Base-by-base conservation (phyloP, 305 asterid species). In the Rubia peregrina region DNA sequence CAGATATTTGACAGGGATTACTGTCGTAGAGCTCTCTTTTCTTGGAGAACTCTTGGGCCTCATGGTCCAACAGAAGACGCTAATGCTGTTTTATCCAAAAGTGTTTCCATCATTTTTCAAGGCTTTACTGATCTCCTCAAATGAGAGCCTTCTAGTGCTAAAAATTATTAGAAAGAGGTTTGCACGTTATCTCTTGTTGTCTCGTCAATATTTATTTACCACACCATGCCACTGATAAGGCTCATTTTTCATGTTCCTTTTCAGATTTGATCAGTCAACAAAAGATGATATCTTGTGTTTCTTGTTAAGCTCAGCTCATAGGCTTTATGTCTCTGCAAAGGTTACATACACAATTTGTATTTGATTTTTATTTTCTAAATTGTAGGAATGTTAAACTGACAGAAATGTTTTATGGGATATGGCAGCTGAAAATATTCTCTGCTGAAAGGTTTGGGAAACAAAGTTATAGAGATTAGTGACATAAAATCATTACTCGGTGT, bases 371-470 rank as follows among this genome's bases (percentile, higher is more conserved):
- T 57, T 11, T 46, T 5, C 44, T 40, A 8, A 2, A 40, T 1
- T 36, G 26, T 36, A 7, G n/a, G 19, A 24, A 59, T 4, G 53
- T 26, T 48, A 56, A 40, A 30, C 73, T 26, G 49, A 48, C 24
- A 43, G 19, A 42, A 65, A 67, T 14, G 57, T 67, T 74, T n/a
- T 74, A 24, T 73, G 9, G 36, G 36, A 51, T 73, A 40, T 85
- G 80, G 80, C 99, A 91, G 99, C 81, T 89, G 76, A 87, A 75
- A 80, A 79, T 89, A 71, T 72, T 85, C 86, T 61, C 68, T 89
- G 82, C 83, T 94, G 73, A 85, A 81, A 78, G 96, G 86, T 33
- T 79, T 82, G 75, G 98, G 97, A 79, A 82, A 79, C 80, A 78
- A 79, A 76, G 83, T 94, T 61, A 48, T 84, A 65, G 77, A 76